These are phyloP conservation scores for Teratosphaeria gauchensis DNA, from an alignment of 2,329 filamentous ascomycete genomes.

Conservation along the genomic window DNA sequence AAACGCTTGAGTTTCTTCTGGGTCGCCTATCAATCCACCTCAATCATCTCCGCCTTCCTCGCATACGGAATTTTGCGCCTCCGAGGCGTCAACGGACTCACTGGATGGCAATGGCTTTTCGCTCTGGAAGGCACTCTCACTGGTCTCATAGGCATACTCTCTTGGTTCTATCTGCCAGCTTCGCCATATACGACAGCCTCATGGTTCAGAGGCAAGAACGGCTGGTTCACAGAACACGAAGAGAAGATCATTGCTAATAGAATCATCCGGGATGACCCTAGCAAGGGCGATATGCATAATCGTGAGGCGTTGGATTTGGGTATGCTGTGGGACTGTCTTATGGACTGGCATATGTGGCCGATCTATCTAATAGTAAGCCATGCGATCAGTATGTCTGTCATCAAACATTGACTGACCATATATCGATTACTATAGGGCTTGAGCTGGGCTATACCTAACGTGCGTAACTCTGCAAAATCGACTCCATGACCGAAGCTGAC, in stretches of 20 bases:
- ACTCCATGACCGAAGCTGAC: neutral
- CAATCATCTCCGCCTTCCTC: constrained; percentile 36
- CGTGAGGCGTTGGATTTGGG: constrained; percentile 41
- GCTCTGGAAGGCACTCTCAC: constrained; percentile 38
- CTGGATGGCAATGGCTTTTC: constrained; percentile 43
- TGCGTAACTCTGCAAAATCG: neutral
- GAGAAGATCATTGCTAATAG: constrained; percentile 58
- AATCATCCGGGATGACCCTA: constrained; percentile 51
- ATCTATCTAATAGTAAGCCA: constrained; percentile 42
- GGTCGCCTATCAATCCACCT: constrained; percentile 47
- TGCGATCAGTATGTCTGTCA: constrained; percentile 29
- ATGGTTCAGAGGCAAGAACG: constrained; percentile 48
- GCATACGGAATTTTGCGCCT: constrained; percentile 29
- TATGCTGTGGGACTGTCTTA: constrained; percentile 42
- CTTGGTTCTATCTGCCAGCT: constrained; percentile 45
- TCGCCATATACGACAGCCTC: constrained; percentile 56
- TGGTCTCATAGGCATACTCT: constrained; percentile 24
- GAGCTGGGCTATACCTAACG: constrained; percentile 26
- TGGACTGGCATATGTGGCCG: constrained; percentile 50
- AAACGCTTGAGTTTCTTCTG: constrained; percentile 61
- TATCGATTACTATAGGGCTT: constrained; percentile 24
- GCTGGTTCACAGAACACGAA: constrained; percentile 54
- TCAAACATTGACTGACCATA: constrained; percentile 31
- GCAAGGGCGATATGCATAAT: constrained; percentile 54
- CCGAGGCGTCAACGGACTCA: constrained; percentile 30